Conservation (phyloP, 2,329 filamentous ascomycete species). For the Ceratocystis huliohia region DNA sequence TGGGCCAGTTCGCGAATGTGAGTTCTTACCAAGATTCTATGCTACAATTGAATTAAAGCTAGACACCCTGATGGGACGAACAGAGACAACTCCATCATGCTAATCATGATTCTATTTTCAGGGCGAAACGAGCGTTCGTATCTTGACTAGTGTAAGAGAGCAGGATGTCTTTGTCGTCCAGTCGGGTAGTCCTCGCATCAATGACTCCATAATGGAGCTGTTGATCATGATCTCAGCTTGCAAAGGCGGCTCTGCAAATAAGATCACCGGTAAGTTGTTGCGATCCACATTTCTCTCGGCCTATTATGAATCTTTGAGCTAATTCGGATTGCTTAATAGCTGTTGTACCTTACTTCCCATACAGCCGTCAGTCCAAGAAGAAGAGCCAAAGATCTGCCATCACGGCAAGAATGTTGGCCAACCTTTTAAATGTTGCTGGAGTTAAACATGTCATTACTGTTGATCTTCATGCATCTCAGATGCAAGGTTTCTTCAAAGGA, state of each 20-base stretch:
- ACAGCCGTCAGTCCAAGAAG: constrained; percentile 98
- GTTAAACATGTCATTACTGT: constrained; percentile 97
- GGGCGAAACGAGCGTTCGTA: constrained; percentile 59
- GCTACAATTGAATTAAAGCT: not conserved
- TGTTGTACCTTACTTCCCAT: constrained; percentile 92
- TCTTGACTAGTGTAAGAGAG: constrained; percentile 70
- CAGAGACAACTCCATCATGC: constrained; percentile 11
- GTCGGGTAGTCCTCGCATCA: constrained; percentile 89
- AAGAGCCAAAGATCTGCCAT: constrained; percentile 94
- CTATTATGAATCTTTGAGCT: not conserved
- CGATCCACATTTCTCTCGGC: not conserved
- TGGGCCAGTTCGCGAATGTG: constrained; percentile 59
- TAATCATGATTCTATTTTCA: constrained; percentile 30
- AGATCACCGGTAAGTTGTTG: constrained; percentile 66
- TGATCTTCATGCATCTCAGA: constrained; percentile 92
- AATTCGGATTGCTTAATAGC: constrained; percentile 36
- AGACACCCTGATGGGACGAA: constrained; percentile 6
- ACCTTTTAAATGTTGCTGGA: constrained; percentile 81
- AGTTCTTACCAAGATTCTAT: constrained; percentile 24
- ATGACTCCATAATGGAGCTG: constrained; percentile 98
- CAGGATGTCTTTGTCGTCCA: constrained; percentile 99
- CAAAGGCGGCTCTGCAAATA: constrained; percentile 93
- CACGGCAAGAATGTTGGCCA: constrained; percentile 92
- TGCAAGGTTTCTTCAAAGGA: constrained; percentile 98
- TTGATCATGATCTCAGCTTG: constrained; percentile 98